Evolutionary conservation across 1,284 basidiomycete species (phyloP).

Genomic region (Microbotryum intermedium): DNA sequence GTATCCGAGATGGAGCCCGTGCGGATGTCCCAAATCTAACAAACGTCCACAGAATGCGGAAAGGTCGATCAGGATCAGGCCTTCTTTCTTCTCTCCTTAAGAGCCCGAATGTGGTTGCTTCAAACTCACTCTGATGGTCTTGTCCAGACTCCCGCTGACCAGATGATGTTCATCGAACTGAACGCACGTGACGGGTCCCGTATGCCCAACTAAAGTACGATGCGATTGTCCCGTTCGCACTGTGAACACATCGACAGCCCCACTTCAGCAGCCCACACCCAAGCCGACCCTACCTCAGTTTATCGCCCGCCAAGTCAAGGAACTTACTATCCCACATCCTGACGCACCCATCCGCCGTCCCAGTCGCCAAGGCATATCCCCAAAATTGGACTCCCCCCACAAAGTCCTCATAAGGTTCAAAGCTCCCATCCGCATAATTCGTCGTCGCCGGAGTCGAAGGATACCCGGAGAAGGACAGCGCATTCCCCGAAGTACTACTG

Average conservation of each 20-base stretch:
- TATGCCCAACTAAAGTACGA: conserved; percentile 86
- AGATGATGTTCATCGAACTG: conserved; percentile 97
- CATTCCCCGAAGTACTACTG: conserved; percentile 47
- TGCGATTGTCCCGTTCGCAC: conserved; percentile 98
- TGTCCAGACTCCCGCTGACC: conserved; percentile 84
- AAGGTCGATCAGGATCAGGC: not conserved
- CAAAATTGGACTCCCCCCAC: conserved; percentile 97
- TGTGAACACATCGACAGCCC: conserved; percentile 35
- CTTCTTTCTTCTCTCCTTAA: too few species aligned
- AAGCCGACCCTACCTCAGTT: not conserved
- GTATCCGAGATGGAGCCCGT: conserved; percentile 82
- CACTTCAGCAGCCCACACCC: not conserved
- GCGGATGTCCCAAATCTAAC: conserved; percentile 90
- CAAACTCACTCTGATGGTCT: conserved; percentile 68
- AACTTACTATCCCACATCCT: conserved; percentile 97
- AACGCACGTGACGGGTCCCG: conserved; percentile 82
- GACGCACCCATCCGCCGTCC: conserved; percentile 91
- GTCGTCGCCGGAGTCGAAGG: conserved; percentile 53
- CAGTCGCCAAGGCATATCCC: conserved; percentile 95
- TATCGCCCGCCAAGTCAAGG: not conserved
- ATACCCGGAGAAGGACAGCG: conserved; percentile 53
- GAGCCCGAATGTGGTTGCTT: not conserved
- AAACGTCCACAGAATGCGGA: not conserved
- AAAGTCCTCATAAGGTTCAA: conserved; percentile 96
- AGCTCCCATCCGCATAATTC: conserved; percentile 73